phyloP scores from a whole-genome alignment of 768 basidiomycete genomes.

The Boletus sensibilis region DNA sequence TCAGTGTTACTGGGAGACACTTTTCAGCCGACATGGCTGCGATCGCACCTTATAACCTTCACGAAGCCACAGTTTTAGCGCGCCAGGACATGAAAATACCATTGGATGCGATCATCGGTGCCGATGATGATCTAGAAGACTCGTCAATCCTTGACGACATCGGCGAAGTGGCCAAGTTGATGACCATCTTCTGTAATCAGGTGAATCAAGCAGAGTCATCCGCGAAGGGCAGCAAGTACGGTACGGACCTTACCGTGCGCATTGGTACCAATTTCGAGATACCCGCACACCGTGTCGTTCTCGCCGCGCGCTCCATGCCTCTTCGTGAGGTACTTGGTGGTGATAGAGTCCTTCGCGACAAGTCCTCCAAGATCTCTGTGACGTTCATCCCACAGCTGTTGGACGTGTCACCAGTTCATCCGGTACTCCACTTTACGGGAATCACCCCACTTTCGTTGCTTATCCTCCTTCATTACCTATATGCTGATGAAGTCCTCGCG shows the following conservation, averaged over 20 bases:
- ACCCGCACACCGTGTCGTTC: conserved; percentile 65
- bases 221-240: conserved; percentile 37
- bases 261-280: conserved; percentile 45
- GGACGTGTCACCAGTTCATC: not conserved
- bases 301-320: conserved; percentile 55
- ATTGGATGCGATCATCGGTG: conserved; percentile 2
- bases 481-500: conserved; percentile 78
- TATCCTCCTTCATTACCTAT: conserved; percentile 81
- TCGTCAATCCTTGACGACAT: conserved; percentile 37
- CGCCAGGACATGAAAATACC: not conserved
- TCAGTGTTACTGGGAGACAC: conserved; percentile 53
- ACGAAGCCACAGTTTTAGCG: not conserved
- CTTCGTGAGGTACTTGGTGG: conserved; percentile 46
- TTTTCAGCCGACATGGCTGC: conserved; percentile 65
- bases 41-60: conserved; percentile 57
- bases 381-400: conserved; percentile 13
- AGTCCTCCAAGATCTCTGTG: conserved; percentile 32
- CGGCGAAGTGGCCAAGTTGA: conserved; percentile 28
- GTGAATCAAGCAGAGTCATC: not conserved
- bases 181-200: conserved; percentile 7
- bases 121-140: conserved; percentile 42
- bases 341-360: conserved; percentile 26
- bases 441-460: conserved; percentile 67
- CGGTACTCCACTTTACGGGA: conserved; percentile 41
- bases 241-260: conserved; percentile 63